Conservation (phyloP, 2,329 filamentous ascomycete species). For the Trichoderma hamatum region DNA sequence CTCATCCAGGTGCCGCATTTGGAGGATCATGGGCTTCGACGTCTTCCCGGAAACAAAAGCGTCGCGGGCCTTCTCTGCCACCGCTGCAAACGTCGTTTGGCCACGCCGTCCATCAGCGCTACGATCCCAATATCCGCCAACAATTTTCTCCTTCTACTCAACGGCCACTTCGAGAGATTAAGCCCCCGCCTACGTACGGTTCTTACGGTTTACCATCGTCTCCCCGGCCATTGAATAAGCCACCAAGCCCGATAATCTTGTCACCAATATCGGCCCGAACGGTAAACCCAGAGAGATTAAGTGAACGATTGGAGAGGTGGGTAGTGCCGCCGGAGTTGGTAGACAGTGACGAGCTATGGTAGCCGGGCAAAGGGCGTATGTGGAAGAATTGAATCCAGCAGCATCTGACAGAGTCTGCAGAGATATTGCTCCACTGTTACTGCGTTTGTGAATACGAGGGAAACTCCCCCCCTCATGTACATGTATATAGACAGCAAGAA, state of each 20-base stretch:
- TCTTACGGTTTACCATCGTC: conserved; percentile 38
- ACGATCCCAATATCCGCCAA: conserved; percentile 41
- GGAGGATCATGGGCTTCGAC: conserved; percentile 46
- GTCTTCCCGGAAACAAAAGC: conserved; percentile 37
- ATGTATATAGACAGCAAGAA: background rate
- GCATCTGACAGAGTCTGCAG: background rate
- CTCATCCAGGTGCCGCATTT: conserved; percentile 47
- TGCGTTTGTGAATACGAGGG: background rate
- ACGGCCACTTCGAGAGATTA: conserved; percentile 29
- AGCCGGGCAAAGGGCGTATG: background rate
- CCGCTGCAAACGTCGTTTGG: conserved; percentile 31
- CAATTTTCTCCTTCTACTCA: conserved; percentile 38
- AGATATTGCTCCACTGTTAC: background rate
- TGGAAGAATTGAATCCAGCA: background rate
- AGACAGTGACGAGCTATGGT: conserved; percentile 32
- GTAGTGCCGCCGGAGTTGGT: conserved; percentile 26
- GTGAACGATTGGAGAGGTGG: conserved; percentile 27
- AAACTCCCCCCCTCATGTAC: background rate
- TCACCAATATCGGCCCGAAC: conserved; percentile 28
- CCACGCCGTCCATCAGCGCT: conserved; percentile 38
- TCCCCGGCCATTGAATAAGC: conserved; percentile 34
- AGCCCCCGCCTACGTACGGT: conserved; percentile 33
- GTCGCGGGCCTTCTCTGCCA: conserved; percentile 30
- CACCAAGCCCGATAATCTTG: conserved; percentile 30
- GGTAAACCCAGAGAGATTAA: conserved; percentile 22